Base-by-base conservation (phyloP, 768 basidiomycete genomes). In the Agrocybe chaxingu region DNA sequence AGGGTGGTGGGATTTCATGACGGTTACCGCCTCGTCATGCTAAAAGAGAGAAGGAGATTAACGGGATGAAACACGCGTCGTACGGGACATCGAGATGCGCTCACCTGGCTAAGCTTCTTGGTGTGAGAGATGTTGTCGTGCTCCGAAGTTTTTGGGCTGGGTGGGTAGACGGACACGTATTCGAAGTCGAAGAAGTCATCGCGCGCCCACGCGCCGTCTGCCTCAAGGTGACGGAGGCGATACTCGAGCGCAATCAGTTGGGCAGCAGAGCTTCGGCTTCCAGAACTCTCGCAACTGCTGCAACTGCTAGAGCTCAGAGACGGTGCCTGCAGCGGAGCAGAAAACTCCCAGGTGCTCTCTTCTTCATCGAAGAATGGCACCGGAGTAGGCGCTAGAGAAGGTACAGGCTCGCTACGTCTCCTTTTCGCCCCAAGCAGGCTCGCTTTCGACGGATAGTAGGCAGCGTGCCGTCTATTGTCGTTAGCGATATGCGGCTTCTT, bases 191-290 rank as follows among this genome's bases (percentile, higher is more conserved):
- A 39, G 16, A 64, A 57, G 51, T 70, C 24, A 5, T 24, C 24
- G 24, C 24, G 24, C 24, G 24, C 24, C 24, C 1, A 24, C 24
- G 24, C 24, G 24, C 24, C 24, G 5, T 24, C 24, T 3, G 24
- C 3, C 24, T 24, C 24, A 24, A 24, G 24, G 24, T 24, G 59
- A 19, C 70, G 68, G 16, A 70, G 66, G 41, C 74, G 70, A 52
- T 72, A 75, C 8, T 64, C 65, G 45, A 57, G 53, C 18, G 58
- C 68, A 16, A 76, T 68, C 42, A 71, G 64, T 51, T 75, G 71
- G 10, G 75, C 72, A 19, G 74, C 66, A n/a, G 65, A 73, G 45
- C 63, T 66, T 60, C 40, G 16, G 62, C 57, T 33, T 53, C 58
- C 43, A 56, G 24, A 24, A 24, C 24, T 24, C 24, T 24, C 24